Percentiles rank a stretch among this genome's conserved stretches.
phyloP scores from a whole-genome alignment of 176 grass and related monocot genomes.

The Paspalum vaginatum region DNA sequence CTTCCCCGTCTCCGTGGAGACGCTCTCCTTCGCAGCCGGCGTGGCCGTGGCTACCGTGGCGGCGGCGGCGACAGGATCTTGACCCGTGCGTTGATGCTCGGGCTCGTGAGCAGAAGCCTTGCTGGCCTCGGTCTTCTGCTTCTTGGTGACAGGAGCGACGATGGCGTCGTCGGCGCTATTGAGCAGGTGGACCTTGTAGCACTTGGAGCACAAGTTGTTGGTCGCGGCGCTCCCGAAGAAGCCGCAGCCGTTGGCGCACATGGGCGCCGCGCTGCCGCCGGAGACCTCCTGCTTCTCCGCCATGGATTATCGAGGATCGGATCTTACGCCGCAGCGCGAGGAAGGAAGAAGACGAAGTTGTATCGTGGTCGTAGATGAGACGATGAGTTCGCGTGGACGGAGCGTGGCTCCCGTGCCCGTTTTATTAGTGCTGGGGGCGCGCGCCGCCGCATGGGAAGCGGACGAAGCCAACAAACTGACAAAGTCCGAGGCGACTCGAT shows the following conservation, averaged over 20 bases:
- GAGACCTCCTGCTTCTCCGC: neutral
- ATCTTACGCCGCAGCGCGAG: neutral
- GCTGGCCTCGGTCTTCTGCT: neutral
- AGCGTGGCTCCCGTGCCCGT: too few relatives aligned
- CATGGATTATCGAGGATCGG: neutral
- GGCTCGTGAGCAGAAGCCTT: neutral
- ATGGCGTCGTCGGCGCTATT: neutral
- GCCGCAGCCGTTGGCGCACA: slow-evolving; percentile 50
- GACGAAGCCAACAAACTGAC: too few relatives aligned
- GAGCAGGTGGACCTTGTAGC: slow-evolving; percentile 33
- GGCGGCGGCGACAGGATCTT: neutral
- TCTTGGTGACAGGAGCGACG: neutral
- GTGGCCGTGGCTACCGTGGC: neutral
- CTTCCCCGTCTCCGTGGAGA: neutral
- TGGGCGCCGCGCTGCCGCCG: neutral
- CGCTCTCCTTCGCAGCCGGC: neutral
- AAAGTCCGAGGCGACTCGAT: too few relatives aligned
- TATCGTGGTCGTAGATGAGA: too few relatives aligned
- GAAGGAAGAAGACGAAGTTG: too few relatives aligned
- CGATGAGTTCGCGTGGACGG: too few relatives aligned
- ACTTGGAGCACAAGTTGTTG: slow-evolving; percentile 51
- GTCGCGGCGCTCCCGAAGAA: slow-evolving; percentile 49
- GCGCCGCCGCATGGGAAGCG: too few relatives aligned
- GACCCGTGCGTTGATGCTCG: neutral
- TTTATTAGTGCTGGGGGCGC: too few relatives aligned